Percentiles rank a stretch among this genome's conserved stretches.
These are phyloP conservation scores for Penicillium paneum DNA, from an alignment of 2,329 filamentous ascomycete species.

Conservation along the genomic window DNA sequence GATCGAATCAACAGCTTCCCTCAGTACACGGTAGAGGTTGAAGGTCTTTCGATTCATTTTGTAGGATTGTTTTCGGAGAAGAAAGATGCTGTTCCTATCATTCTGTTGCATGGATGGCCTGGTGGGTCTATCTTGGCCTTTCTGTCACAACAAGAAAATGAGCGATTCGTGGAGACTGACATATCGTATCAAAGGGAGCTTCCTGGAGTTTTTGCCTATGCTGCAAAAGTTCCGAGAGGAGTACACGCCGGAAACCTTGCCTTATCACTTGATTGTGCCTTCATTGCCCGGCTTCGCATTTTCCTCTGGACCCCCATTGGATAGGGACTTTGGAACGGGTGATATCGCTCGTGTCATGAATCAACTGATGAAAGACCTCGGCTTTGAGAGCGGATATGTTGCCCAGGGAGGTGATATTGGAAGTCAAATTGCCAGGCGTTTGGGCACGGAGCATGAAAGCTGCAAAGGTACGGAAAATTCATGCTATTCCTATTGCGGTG, in stretches of 20 bases:
- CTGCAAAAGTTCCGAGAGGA: slow-evolving; percentile 27
- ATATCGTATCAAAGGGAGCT: slow-evolving; percentile 25
- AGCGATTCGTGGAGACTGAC: neutral
- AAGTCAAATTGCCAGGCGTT: slow-evolving; percentile 21
- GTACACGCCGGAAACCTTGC: slow-evolving; percentile 26
- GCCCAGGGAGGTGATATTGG: slow-evolving; percentile 35
- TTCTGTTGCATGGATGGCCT: slow-evolving; percentile 43
- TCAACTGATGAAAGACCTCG: slow-evolving; percentile 29
- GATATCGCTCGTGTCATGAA: slow-evolving; percentile 30
- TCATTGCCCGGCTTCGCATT: slow-evolving; percentile 33
- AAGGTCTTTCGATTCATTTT: slow-evolving; percentile 49
- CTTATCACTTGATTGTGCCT: slow-evolving; percentile 33
- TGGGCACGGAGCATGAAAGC: slow-evolving; percentile 27
- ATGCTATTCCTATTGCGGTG: neutral
- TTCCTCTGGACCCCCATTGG: slow-evolving; percentile 30
- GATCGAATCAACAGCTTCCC: slow-evolving; percentile 51
- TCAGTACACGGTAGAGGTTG: slow-evolving; percentile 48
- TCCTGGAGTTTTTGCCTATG: slow-evolving; percentile 33
- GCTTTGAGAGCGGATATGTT: slow-evolving; percentile 30
- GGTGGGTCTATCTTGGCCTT: slow-evolving; percentile 12
- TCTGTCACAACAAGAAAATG: neutral
- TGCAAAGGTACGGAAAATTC: slow-evolving; percentile 28
- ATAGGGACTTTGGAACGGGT: slow-evolving; percentile 21
- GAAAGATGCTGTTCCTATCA: slow-evolving; percentile 47
- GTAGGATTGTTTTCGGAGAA: slow-evolving; percentile 49